Base-by-base conservation (phyloP, 2,329 filamentous ascomycete genomes). In the Stachybotrys chlorohalonatus region DNA sequence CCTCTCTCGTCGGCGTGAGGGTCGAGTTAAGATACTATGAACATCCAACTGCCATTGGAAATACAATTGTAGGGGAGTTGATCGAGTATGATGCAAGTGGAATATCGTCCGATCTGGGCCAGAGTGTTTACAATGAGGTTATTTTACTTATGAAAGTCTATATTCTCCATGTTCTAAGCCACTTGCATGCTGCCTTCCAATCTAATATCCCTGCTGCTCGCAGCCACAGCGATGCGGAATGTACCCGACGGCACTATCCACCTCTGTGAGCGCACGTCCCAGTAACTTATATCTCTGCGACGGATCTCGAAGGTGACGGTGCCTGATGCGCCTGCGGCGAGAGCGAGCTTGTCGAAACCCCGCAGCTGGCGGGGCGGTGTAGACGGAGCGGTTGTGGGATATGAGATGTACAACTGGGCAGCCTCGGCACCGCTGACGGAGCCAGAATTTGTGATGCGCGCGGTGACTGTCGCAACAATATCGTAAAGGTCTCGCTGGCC, bases 391-490 rank as follows among this genome's bases (percentile, higher is more conserved):
- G 15, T n/a, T 53, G 75, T 75, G 15, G 84, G 74, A 57, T 74
- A 72, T n/a, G 73, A 72, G 8, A 81, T 63, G 59, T 82, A 83
- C 2, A 82, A 66, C 66, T 83, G 79, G 0, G 76, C 72, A 0
- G 81, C 76, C 62, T 80, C 75, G 32, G 75, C 70, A 3, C 80
- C 80, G n/a, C 66, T 60, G 4, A 72, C 61, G 2, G 54, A 42
- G 24, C 87, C 87, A 1, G 76, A 82, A 73, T 93, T 92, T 55
- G 76, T 79, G 45, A 92, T 73, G 1, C 75, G 83, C 0, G 80
- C 80, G 0, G 80, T 81, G 11, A 86, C 80, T 7, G 71, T 74
- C 5, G 72, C 70, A 0, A 76, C 69, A 0, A 63, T 64, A 11
- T 77, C 73, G 62, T 72, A 79, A 32, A 81, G 72, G 54, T 78